Evolutionary conservation across 139 green algal species (phyloP).

Genomic region (Chlorella sp.): DNA sequence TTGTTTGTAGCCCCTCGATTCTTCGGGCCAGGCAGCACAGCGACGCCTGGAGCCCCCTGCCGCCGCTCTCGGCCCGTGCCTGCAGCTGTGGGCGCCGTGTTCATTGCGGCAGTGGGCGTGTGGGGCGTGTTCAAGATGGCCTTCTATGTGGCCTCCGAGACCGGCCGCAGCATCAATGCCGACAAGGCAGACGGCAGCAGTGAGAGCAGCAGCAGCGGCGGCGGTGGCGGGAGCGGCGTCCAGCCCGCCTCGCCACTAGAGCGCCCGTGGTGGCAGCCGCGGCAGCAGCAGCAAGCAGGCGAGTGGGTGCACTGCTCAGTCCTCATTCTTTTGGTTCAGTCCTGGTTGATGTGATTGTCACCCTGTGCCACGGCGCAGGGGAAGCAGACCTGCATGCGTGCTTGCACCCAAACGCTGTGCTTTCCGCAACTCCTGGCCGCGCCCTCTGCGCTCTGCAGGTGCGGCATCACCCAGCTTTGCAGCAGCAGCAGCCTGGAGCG

Average conservation of each 20-base stretch:
- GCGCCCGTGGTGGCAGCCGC: not conserved
- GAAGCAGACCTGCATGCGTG: no score
- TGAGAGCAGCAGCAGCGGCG: not conserved
- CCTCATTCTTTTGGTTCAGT: no score
- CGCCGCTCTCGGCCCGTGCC: no score
- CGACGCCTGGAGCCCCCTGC: no score
- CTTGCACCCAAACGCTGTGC: not conserved
- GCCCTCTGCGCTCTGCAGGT: not conserved
- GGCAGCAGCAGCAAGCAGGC: not conserved
- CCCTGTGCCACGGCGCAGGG: no score
- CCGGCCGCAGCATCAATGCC: conserved; percentile 39
- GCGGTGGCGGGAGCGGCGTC: not conserved
- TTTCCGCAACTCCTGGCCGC: not conserved
- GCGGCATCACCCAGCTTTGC: conserved; percentile 14
- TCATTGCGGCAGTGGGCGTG: conserved; percentile 57
- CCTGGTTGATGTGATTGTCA: no score
- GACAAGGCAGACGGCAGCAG: conserved; percentile 1
- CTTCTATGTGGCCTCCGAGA: conserved; percentile 49
- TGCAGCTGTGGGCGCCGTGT: conserved; percentile 58
- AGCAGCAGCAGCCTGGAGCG: not conserved
- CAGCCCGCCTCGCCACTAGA: conserved; percentile 21
- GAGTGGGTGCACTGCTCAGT: no score
- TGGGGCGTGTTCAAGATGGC: conserved; percentile 67
- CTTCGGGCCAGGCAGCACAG: no score
- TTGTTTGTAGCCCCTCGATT: no score